Evolutionary conservation across 192 early-diverging fungal species (phyloP), one percentile per base, ranked within the genome.

Genomic region (Gaertneriomyces sp.): DNA sequence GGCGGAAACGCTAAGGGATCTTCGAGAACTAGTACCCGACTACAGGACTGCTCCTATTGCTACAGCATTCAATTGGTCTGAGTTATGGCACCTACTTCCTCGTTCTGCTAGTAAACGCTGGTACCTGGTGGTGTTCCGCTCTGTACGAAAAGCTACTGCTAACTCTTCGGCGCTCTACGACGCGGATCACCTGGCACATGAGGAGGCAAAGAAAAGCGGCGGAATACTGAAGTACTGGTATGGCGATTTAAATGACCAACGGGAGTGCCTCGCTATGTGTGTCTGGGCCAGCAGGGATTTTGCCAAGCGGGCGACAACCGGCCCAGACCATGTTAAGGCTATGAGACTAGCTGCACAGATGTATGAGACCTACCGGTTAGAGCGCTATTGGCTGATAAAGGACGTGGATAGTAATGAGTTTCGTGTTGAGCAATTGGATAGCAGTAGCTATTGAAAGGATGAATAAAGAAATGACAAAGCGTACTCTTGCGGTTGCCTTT

Each of bases 171-270:
- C 58, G 43, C 53, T 82, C 2, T 82, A 76, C 52, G 74, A 82
- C 14, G 81, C 81, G 4, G 81, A 82, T 53, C 61, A 17, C 11
- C 47, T 58, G 17, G 78, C 81, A 7, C 81, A 82, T 41, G 69
- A 78, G 39, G 81, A 82, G 60, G 81, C 81, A 4, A 58, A 63
- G 6, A 64, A 74, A 53, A 72, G 62, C 53, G 81, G 81, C 8
- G 81, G 81, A 16, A 72, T 82, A 40, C 60, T 82, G 55, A 76
- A 76, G 63, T 81, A 82, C 39, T 82, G 81, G 78, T 82, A 78
- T 62, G 78, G 78, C 16, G 69, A 70, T 33, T 57, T 82, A 53
- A 76, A 81, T 53, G 63, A 73, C 45, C 60, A 71, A 8, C 61
- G 71, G 57, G 66, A 74, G 60, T 82, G 81, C 63, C 62, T 80